Evolutionary conservation across 225 moss, liverwort and hornwort genomes (phyloP).

Genomic region (Polytrichum commune): DNA sequence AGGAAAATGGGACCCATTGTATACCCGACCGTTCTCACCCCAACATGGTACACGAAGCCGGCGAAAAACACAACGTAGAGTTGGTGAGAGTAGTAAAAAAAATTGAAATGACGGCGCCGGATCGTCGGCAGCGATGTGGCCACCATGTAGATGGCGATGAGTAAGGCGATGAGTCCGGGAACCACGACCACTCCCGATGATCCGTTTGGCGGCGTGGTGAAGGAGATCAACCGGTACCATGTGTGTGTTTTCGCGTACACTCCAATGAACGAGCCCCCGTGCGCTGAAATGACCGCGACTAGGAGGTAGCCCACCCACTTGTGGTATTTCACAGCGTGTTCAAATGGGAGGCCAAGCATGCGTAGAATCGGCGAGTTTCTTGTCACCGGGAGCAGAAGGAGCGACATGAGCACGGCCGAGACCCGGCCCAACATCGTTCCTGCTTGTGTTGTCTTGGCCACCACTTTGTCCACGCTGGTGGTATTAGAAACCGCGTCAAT

Average conservation of each 20-base stretch:
- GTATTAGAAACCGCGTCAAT: background rate
- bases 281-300: conserved; percentile 13
- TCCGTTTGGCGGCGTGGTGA: conserved; percentile 4
- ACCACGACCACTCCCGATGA: conserved; percentile 10
- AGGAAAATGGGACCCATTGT: conserved; percentile 17
- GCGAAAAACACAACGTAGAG: conserved; percentile 25
- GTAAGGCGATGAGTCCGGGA: conserved; percentile 16
- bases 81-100: conserved; percentile 27
- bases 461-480: background rate
- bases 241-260: conserved; percentile 6
- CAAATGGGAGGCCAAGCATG: conserved; percentile 14
- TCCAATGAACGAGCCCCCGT: conserved; percentile 13
- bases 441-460: background rate
- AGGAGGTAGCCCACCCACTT: conserved; percentile 15
- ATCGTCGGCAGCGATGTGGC: conserved; percentile 16
- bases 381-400: conserved; percentile 15
- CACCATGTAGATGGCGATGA: conserved; percentile 14
- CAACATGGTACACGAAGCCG: conserved; percentile 20
- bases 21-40: conserved; percentile 11
- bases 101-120: conserved; percentile 13
- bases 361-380: conserved; percentile 10
- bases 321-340: conserved; percentile 16
- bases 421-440: background rate
- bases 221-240: background rate
- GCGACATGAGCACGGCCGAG: conserved; percentile 1